Evolutionary conservation across 257 asterid species (phyloP), one percentile per base, ranked within the genome.

Genomic region (Fraxinus cuspidata): DNA sequence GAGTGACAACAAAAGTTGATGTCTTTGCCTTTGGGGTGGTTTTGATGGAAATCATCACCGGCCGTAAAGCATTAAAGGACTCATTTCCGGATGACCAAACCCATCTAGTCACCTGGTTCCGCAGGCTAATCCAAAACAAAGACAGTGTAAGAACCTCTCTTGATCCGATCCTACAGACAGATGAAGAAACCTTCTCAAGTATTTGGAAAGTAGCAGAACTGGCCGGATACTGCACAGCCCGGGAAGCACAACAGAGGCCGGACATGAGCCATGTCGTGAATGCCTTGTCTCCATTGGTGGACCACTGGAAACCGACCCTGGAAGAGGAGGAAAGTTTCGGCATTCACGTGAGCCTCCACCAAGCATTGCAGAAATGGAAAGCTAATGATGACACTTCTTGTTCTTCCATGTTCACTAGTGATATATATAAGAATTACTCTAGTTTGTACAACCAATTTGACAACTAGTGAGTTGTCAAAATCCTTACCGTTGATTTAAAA

Each of bases 1-100:
- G 90, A 82, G 99, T 95, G 73, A 95, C 97, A 34, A 85, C 91
- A 11, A 91, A 90, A 83, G 91, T 88, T 2, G 99, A 95, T 34
- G 97, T 95, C 25, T 95, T 79, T 23, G 95, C 98, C 71, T 95
- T 85, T 19, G 98, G 99, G 3, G 99, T 93, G 70, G 81, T 95
- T 74, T 83, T 95, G 82, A 93, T 93, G 99, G 99, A 95, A 84
- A 77, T 93, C 15, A 80, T 93, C 37, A 91, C 97, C 0, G 93
- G 98, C 7, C 74, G 90, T 77, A 93, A 87, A 77, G 93, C 96
- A 44, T 69, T 94, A 25, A 97, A 91, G 21, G 91, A 87, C 64
- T 82, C 86, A 23, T 81, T 82, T 34, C 96, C 97, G 2, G 99
- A 90, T 3, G 93, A 94, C 5, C 56, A 67, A 71, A 32, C 83